Conservation (phyloP, 306 rosid genomes). For the Cicer chorassanicum region DNA sequence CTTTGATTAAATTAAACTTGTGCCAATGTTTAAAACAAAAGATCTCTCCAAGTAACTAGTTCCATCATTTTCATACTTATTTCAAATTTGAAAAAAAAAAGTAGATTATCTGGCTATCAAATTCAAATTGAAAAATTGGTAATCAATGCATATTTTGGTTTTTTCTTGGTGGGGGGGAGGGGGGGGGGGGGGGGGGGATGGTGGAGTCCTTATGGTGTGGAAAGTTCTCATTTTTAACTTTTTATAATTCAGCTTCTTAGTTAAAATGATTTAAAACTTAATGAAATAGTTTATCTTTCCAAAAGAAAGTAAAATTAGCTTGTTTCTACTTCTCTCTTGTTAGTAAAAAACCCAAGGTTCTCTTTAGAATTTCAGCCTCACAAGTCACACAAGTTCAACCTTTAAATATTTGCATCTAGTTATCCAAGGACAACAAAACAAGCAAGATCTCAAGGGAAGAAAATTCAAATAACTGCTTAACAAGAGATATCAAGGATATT, state of each 20-base stretch:
- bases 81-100: background rate
- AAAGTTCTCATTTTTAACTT: no score
- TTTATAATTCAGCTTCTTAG: no score
- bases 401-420: background rate
- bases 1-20: background rate
- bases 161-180: no score
- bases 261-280: no score
- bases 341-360: background rate
- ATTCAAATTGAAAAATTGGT: background rate
- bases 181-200: background rate
- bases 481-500: conserved; percentile 90
- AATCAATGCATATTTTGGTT: background rate
- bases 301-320: no score
- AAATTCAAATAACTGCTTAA: conserved; percentile 79
- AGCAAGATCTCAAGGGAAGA: conserved; percentile 90
- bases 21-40: background rate
- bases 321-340: background rate
- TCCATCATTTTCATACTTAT: background rate
- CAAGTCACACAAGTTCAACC: background rate
- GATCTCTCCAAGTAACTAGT: background rate
- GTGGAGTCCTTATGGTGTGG: background rate
- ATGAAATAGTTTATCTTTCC: conserved; percentile 1
- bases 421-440: conserved; percentile 66
- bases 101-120: background rate
- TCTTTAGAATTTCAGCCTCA: conserved; percentile 21